These are phyloP conservation scores for Curvularia lunata DNA, from an alignment of 2,329 filamentous ascomycete genomes.

Conservation along the genomic window DNA sequence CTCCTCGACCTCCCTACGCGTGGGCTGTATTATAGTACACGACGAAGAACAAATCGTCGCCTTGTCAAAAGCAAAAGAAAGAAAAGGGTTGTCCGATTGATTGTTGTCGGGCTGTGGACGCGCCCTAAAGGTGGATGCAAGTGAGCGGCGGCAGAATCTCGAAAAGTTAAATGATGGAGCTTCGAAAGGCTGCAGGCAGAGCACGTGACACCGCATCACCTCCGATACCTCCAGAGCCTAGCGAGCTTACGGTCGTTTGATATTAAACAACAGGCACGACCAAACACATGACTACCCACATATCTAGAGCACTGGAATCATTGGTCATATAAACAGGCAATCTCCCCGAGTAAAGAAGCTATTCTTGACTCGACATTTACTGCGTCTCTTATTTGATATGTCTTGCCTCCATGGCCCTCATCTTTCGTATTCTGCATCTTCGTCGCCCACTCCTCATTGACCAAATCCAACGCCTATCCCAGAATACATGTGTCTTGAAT, in stretches of 20 bases:
- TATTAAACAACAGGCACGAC: background rate
- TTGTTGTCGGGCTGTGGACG: slow-evolving; percentile 28
- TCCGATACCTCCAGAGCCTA: background rate
- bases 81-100: slow-evolving; percentile 16
- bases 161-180: slow-evolving; percentile 24
- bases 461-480: slow-evolving; percentile 8
- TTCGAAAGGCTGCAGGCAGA: slow-evolving; percentile 14
- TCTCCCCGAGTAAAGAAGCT: background rate
- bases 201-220: slow-evolving; percentile 22
- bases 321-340: background rate
- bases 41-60: slow-evolving; percentile 11
- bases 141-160: slow-evolving; percentile 21
- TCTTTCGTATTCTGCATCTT: slow-evolving; percentile 1
- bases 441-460: slow-evolving; percentile 1
- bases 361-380: background rate
- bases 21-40: slow-evolving; percentile 14
- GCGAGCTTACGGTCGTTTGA: background rate
- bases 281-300: background rate
- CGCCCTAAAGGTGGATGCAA: slow-evolving; percentile 31
- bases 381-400: background rate
- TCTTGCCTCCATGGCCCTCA: background rate
- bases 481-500: background rate
- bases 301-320: too few species aligned
- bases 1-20: slow-evolving; percentile 15
- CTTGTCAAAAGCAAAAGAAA: slow-evolving; percentile 15